phyloP scores from a whole-genome alignment of 192 early-diverging fungal species.

The Podila epigama region DNA sequence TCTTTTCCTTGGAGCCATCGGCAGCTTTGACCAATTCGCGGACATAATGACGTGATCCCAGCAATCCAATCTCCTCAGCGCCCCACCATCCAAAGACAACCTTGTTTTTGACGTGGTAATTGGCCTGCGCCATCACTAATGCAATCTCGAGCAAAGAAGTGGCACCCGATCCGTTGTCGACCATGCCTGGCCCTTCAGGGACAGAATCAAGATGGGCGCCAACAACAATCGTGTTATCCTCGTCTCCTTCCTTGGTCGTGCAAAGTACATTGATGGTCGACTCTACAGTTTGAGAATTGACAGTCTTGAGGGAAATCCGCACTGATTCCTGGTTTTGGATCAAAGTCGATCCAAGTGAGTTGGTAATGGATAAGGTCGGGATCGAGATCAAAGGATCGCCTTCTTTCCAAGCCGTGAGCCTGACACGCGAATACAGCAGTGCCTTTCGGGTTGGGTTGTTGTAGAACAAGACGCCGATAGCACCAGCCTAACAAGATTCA shows the following conservation, averaged over 20 bases:
- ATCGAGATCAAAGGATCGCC: slow-evolving; percentile 68
- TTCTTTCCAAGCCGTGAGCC: slow-evolving; percentile 68
- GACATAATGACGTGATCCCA: slow-evolving; percentile 70
- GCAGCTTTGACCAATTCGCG: slow-evolving; percentile 52
- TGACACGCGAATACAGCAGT: slow-evolving; percentile 60
- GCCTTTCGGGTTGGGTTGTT: slow-evolving; percentile 50
- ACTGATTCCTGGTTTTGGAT: slow-evolving; percentile 27
- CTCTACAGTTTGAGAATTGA: slow-evolving; percentile 58
- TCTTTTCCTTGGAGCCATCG: slow-evolving; percentile 45
- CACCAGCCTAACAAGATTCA: slow-evolving; percentile 45
- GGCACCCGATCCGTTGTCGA: slow-evolving; percentile 74
- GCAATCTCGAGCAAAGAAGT: slow-evolving; percentile 66
- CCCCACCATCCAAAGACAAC: slow-evolving; percentile 80
- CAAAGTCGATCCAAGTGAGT: slow-evolving; percentile 63
- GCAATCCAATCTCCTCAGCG: slow-evolving; percentile 73
- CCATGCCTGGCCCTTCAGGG: slow-evolving; percentile 72
- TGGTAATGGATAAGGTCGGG: slow-evolving; percentile 65
- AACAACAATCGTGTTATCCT: slow-evolving; percentile 60
- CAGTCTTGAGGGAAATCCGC: slow-evolving; percentile 54
- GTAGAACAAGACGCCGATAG: slow-evolving; percentile 66
- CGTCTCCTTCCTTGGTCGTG: slow-evolving; percentile 53
- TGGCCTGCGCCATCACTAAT: slow-evolving; percentile 54
- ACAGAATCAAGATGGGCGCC: slow-evolving; percentile 77
- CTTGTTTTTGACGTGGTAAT: slow-evolving; percentile 58
- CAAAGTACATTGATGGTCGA: slow-evolving; percentile 72